Evolutionary conservation across 2,329 filamentous ascomycete species (phyloP), one percentile per base, ranked within the genome.

Genomic region (Bipolaris cookei): DNA sequence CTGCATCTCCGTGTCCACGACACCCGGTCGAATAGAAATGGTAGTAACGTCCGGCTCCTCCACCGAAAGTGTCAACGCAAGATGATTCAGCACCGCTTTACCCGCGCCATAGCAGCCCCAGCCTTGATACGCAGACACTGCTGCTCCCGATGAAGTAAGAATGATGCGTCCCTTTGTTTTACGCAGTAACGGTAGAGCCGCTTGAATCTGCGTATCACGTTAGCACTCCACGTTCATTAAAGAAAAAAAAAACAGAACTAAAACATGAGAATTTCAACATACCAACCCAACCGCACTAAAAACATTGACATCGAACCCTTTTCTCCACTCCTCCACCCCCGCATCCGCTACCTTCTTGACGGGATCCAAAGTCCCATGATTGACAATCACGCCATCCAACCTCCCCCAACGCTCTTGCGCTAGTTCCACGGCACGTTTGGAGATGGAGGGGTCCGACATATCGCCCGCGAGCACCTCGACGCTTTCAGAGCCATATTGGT

Each of bases 1-100:
- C 75, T 97, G 93, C 93, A 97, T 97, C 49, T 89, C 89, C 0
- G 93, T 97, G 71, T 97, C 90, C 6, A 96, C 89, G 43, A 90
- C 86, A 2, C 93, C 93, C 0, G 93, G 93, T 3, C 88, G 83
- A 32, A 97, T 80, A 0, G 90, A 83, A 0, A 97, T 78, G 11
- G 86, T 88, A 0, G 85, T 90, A 42, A 97, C 86, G 13, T 88
- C 82, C 1, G 89, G 87, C 75, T 97, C 93, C 72, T 97, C 93
- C 1, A 83, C 82, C 0, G 86, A 86, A 34, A 97, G 76, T 34
- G 93, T 91, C 39, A 83, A 78, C 0, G 88, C 87, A 4, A 97
- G 78, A 65, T 94, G 91, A 74, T 96, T 96, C 68, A 95, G 73
- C 1, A 90, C 91, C 0, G 92, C 91, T 77, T 97, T 97, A 16